Percentiles rank a stretch among this genome's conserved stretches.
These are phyloP conservation scores for Euryodendron excelsum DNA, from an alignment of 148 eudicot species.

Conservation along the genomic window DNA sequence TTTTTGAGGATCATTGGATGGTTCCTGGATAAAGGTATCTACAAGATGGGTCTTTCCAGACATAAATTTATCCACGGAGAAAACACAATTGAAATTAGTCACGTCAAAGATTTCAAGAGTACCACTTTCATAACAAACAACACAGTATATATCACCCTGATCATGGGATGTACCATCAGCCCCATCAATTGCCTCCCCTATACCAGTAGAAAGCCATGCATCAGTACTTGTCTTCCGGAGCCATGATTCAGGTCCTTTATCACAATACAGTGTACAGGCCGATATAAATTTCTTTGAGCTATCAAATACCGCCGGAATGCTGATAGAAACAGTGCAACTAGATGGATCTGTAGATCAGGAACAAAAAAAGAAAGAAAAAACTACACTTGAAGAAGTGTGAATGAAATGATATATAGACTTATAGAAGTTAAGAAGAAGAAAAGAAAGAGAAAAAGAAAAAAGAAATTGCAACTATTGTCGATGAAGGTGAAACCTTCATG, in stretches of 20 bases:
- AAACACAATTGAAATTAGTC: conserved; percentile 76
- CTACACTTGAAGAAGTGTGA: background rate
- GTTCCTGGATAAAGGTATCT: conserved; percentile 58
- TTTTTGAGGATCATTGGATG: conserved; percentile 35
- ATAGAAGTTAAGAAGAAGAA: background rate
- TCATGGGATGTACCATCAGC: conserved; percentile 76
- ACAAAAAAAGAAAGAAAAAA: background rate
- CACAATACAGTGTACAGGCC: conserved; percentile 87
- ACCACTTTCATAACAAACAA: conserved; percentile 78
- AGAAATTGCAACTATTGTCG: background rate
- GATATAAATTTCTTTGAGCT: conserved; percentile 61
- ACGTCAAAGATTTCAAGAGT: conserved; percentile 87
- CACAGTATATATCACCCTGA: conserved; percentile 81
- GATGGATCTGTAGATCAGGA: conserved; percentile 65
- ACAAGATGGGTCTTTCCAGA: conserved; percentile 73
- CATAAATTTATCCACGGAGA: conserved; percentile 65
- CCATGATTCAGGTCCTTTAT: conserved; percentile 96
- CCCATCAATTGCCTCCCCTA: conserved; percentile 87
- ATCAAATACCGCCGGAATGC: conserved; percentile 63
- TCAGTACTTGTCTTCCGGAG: conserved; percentile 90
- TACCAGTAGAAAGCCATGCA: conserved; percentile 95
- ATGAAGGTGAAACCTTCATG: background rate
- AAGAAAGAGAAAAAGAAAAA: background rate
- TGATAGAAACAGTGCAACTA: conserved; percentile 65
- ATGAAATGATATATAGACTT: background rate